Evolutionary conservation across 306 rosid genomes (phyloP), one percentile per base, ranked within the genome.

Genomic region (Sophora flavescens): DNA sequence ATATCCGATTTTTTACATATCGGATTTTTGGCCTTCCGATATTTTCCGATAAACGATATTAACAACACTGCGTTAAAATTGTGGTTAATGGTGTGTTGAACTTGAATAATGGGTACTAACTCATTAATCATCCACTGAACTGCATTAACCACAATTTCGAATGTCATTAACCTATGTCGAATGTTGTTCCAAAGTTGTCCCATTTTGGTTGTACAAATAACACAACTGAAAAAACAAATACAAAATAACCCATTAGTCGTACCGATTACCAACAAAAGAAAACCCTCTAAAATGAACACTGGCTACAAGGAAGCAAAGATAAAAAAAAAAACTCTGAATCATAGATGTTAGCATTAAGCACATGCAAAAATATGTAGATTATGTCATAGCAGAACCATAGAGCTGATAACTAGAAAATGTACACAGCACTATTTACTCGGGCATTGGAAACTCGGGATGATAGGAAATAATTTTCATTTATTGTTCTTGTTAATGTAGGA

Each of bases 231-330:
- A 58, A 13, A 60, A 5, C 50, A 7, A 13, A 32, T 32, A 2
- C 42, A 44, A 52, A 53, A 52, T 6, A 26, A 28, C 3, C 61
- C 42, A 41, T 38, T n/a, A 53, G 16, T 15, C 9, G 11, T 52
- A 10, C 15, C 38, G 30, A 75, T 8, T 15, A 75, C 26, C 47
- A 68, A 7, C 6, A 3, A 50, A 63, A 6, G 38, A 51, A 62
- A 75, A 36, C 16, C 63, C 61, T 3, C 63, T 26, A 75, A 72
- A 50, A 35, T 51, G 36, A 51, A 63, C 36, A 44, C 7, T 59
- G 64, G 32, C 17, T 41, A 42, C 6, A 22, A 30, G 44, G 33
- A n/a, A 59, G 45, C 11, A 42, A 73, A n/a, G 45, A 53, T 13
- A 0, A 58, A 39, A 11, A 5, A n/a, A 22, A 22, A 22, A 74